Evolutionary conservation across 2,329 filamentous ascomycete species (phyloP), one percentile per base, ranked within the genome.

Genomic region (Calonectria pauciramosa): DNA sequence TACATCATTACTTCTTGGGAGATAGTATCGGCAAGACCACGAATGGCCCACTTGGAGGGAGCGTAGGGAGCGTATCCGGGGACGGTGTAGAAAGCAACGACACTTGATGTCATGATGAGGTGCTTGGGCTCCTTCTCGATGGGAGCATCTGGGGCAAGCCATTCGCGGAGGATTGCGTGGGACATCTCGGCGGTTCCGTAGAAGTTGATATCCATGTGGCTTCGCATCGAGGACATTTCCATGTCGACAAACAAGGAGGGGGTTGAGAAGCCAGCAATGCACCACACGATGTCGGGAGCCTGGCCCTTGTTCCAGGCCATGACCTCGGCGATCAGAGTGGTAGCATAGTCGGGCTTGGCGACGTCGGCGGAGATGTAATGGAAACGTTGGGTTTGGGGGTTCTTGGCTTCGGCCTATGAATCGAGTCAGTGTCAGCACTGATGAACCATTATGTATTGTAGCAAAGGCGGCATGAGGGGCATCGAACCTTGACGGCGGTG

Each of bases 201-300:
- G 87, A 95, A 99, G 86, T 98, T 96, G 79, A 96, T 91, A 82
- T 98, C 95, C 95, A 98, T 98, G 84, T 98, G 95, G 77, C 89
- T 88, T 52, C 93, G 91, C 78, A 96, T 87, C 14, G 90, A 90
- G 10, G 92, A 87, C 68, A 95, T 87, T 11, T 94, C 89, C 49
- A 92, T 92, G 75, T 98, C 94, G 77, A 94, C 85, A 87, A 96
- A 98, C 75, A 98, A 93, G 44, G 91, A 90, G 0, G 96, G 96
- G 20, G 88, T 89, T 8, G 94, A 91, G 77, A 91, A 89, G 74
- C 96, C 96, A 4, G 96, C 96, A 66, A 96, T 91, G 83, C 95
- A 96, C 96, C 97, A 99, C 41, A 99, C 94, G 71, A 98, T 90
- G 83, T 99, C 96, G 0, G 95, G 95, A 34, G 93, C 85, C 30